These are phyloP conservation scores for Mortierella hygrophila DNA, from an alignment of 192 early-diverging fungal species.

Conservation along the genomic window DNA sequence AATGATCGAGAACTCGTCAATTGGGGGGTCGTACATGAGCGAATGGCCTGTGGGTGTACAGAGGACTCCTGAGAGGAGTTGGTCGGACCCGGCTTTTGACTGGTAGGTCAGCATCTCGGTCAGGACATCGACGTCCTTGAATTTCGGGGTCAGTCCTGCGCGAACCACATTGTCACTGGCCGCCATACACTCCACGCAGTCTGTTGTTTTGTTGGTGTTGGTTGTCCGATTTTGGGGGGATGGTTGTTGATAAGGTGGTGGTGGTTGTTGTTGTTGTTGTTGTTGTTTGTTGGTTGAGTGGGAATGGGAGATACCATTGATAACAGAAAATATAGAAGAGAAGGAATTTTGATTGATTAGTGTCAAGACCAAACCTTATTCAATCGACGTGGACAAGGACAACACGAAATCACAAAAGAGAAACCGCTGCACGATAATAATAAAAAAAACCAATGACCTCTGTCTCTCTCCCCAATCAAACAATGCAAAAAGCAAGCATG, in stretches of 20 bases:
- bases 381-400: not conserved
- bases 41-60: constrained; percentile 64
- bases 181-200: constrained; percentile 99
- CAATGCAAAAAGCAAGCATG: not conserved
- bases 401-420: not conserved
- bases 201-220: constrained; percentile 54
- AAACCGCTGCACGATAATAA: not conserved
- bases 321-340: not conserved
- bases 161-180: constrained; percentile 97
- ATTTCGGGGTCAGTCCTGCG: constrained; percentile 97
- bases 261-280: not conserved
- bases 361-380: not conserved
- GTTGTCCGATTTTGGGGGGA: not conserved
- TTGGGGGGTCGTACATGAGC: constrained; percentile 94
- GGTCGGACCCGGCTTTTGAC: constrained; percentile 80
- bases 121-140: constrained; percentile 93
- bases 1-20: constrained; percentile 93
- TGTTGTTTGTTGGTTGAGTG: not conserved
- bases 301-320: not conserved
- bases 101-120: constrained; percentile 94
- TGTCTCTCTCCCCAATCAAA: not conserved
- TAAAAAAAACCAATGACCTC: too few species aligned
- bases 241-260: not conserved
- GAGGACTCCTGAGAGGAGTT: constrained; percentile 78
- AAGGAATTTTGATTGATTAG: constrained; percentile 14